A percentile compares a stretch with the other conserved stretches of the same genome.
phyloP scores from a whole-genome alignment of 1,284 basidiomycete genomes.

The Ceratobasidium sp. region DNA sequence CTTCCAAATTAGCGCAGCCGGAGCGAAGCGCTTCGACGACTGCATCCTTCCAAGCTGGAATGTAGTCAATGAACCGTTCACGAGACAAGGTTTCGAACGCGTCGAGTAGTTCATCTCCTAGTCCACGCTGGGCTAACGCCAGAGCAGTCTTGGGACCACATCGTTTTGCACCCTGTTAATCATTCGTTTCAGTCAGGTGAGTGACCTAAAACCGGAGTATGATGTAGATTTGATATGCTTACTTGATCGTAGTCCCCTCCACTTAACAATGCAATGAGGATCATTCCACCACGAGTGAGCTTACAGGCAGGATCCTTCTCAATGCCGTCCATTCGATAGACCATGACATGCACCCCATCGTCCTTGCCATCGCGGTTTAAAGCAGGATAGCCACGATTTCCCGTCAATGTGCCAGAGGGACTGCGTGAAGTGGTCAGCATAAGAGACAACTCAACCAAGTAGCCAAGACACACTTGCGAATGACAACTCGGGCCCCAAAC shows the following conservation, averaged over 20 bases:
- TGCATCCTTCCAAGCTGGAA: conserved; percentile 58
- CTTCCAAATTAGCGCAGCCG: conserved; percentile 21
- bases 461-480: conserved; percentile 66
- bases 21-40: conserved; percentile 34
- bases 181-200: background rate
- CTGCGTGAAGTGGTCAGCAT: conserved; percentile 52
- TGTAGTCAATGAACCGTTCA: conserved; percentile 59
- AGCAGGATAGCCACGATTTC: conserved; percentile 64
- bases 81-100: conserved; percentile 62
- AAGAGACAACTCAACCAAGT: background rate
- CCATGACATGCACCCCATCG: conserved; percentile 74
- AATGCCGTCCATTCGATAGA: conserved; percentile 66
- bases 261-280: conserved; percentile 82
- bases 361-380: conserved; percentile 69
- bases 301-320: conserved; percentile 59
- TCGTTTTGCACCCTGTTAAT: conserved; percentile 40
- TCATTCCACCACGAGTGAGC: conserved; percentile 74
- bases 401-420: conserved; percentile 72
- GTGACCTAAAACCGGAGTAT: background rate
- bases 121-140: conserved; percentile 55
- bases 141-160: conserved; percentile 52
- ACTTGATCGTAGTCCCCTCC: conserved; percentile 88
- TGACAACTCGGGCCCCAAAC: conserved; percentile 82
- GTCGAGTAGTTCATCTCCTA: conserved; percentile 58
- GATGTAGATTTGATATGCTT: conserved; percentile 43